phyloP scores from a whole-genome alignment of 2,329 filamentous ascomycete species.

The Neophaeococcomyces mojaviensis region DNA sequence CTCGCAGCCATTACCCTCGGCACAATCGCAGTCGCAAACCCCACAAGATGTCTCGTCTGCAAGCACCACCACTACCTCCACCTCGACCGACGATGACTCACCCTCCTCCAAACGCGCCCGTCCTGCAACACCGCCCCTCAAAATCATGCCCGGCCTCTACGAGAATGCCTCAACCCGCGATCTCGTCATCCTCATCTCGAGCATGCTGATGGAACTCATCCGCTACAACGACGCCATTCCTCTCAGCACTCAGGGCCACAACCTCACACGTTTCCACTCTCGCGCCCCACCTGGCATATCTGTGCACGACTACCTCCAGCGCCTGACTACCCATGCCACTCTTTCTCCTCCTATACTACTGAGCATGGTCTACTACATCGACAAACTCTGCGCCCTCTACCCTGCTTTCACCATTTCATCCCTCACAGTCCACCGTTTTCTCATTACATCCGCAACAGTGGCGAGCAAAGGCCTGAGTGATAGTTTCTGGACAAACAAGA shows the following conservation, averaged over 20 bases:
- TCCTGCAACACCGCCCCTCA: conserved; percentile 39
- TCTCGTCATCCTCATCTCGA: conserved; percentile 80
- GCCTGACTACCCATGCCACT: conserved; percentile 87
- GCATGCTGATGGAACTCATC: conserved; percentile 94
- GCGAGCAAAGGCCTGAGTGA: conserved; percentile 94
- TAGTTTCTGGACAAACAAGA: conserved; percentile 96
- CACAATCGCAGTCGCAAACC: background rate
- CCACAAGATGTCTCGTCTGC: background rate
- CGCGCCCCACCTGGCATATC: conserved; percentile 85
- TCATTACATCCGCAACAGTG: conserved; percentile 92
- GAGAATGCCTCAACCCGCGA: conserved; percentile 76
- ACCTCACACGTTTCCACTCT: conserved; percentile 90
- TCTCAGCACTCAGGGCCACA: conserved; percentile 60
- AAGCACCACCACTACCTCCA: background rate
- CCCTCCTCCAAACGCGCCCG: conserved; percentile 37
- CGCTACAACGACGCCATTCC: conserved; percentile 85
- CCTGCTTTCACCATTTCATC: conserved; percentile 94
- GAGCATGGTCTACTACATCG: conserved; percentile 98
- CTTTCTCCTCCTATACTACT: conserved; percentile 88
- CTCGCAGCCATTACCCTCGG: background rate
- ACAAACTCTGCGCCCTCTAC: conserved; percentile 84
- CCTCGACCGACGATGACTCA: background rate
- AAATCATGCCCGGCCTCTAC: conserved; percentile 60
- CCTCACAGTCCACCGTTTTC: conserved; percentile 90
- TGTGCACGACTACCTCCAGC: conserved; percentile 85